These are phyloP conservation scores for Geotrichum restrictum DNA, from an alignment of 1,139 yeast species.

Conservation along the genomic window DNA sequence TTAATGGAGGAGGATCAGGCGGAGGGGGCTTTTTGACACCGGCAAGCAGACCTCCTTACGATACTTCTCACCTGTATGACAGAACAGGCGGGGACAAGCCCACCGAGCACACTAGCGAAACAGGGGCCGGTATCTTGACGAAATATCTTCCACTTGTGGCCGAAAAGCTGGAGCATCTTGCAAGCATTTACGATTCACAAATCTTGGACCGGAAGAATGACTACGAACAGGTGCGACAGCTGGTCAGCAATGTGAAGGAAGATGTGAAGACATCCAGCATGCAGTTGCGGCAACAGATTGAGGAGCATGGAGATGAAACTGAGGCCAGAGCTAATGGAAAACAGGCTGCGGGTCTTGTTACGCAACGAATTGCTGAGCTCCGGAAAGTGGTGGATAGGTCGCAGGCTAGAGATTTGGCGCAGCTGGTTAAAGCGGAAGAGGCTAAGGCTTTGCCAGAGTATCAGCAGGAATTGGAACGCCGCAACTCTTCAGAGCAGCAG, in stretches of 20 bases:
- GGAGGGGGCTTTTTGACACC: slow-evolving; percentile 15
- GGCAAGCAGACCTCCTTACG: background rate
- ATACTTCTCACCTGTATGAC: background rate
- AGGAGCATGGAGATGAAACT: slow-evolving; percentile 34
- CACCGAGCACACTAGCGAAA: slow-evolving; percentile 7
- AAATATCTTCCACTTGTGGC: slow-evolving; percentile 43
- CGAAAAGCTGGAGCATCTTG: slow-evolving; percentile 50
- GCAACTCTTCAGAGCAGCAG: background rate
- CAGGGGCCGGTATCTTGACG: slow-evolving; percentile 6
- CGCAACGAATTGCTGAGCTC: slow-evolving; percentile 37
- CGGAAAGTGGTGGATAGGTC: slow-evolving; percentile 49
- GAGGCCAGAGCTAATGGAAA: slow-evolving; percentile 25
- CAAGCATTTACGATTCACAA: slow-evolving; percentile 53
- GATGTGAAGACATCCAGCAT: slow-evolving; percentile 40
- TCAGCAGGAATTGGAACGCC: slow-evolving; percentile 23
- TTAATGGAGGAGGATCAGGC: slow-evolving; percentile 1
- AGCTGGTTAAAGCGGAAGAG: slow-evolving; percentile 47
- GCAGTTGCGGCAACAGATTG: slow-evolving; percentile 35
- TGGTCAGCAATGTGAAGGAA: slow-evolving; percentile 42
- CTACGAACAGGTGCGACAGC: slow-evolving; percentile 44
- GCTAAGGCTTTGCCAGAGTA: slow-evolving; percentile 38
- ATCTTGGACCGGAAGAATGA: slow-evolving; percentile 50
- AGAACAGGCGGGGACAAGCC: background rate
- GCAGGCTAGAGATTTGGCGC: slow-evolving; percentile 53
- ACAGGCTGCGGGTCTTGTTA: slow-evolving; percentile 34